Conservation (phyloP, 331 rosid species). For the Pyrus hybrid region DNA sequence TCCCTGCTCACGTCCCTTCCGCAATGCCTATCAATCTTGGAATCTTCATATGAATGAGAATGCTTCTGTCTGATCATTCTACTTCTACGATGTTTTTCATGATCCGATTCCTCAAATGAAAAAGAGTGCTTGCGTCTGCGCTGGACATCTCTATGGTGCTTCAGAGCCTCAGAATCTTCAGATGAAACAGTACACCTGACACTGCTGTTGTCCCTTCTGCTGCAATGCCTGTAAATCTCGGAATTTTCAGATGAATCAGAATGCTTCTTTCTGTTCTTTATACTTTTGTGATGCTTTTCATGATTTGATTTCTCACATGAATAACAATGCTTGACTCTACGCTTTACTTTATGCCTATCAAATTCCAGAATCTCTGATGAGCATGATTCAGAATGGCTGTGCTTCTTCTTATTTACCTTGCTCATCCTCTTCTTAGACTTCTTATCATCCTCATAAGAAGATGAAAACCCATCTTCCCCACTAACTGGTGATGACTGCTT, state of each 20-base stretch:
- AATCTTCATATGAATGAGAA: constrained; percentile 23
- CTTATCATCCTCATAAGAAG: constrained; percentile 40
- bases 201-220: constrained; percentile 19
- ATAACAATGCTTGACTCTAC: constrained; percentile 25
- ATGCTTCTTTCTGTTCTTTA: constrained; percentile 10
- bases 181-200: constrained; percentile 16
- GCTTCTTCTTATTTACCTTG: constrained; percentile 37
- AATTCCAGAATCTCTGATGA: constrained; percentile 40
- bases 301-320: constrained; percentile 13
- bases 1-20: constrained; percentile 21
- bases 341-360: constrained; percentile 32
- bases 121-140: constrained; percentile 13
- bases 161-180: constrained; percentile 35
- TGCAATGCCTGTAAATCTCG: constrained; percentile 12
- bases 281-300: constrained; percentile 20
- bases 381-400: constrained; percentile 29
- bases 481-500: constrained; percentile 11
- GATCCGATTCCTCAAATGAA: constrained; percentile 13
- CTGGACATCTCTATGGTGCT: constrained; percentile 13
- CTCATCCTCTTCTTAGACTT: constrained; percentile 25
- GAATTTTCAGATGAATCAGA: constrained; percentile 23
- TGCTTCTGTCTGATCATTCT: constrained; percentile 13
- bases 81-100: constrained; percentile 16
- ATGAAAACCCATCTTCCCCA: constrained; percentile 33
- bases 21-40: constrained; percentile 15